Conservation (phyloP, 768 basidiomycete species). For the Mycena chlorophos region DNA sequence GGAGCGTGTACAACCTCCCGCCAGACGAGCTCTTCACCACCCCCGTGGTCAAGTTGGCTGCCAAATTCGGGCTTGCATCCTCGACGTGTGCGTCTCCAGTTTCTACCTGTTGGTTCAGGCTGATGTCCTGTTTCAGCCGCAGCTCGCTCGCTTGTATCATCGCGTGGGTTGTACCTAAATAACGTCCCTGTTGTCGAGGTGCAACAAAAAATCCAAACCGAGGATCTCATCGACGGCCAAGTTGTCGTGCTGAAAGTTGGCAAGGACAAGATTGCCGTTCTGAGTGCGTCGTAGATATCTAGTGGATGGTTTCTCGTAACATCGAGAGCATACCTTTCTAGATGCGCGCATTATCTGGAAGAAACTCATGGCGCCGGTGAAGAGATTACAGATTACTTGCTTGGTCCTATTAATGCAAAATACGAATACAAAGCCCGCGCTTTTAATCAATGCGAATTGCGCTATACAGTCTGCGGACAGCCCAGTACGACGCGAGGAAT, state of each 20-base stretch:
- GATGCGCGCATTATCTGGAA: neutral
- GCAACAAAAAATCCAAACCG: constrained; percentile 39
- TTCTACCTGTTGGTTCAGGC: neutral
- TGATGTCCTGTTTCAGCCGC: constrained; percentile 48
- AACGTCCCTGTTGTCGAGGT: constrained; percentile 54
- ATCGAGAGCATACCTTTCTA: too few relatives aligned
- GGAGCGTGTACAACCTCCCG: constrained; percentile 56
- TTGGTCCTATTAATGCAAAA: neutral
- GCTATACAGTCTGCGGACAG: constrained; percentile 79
- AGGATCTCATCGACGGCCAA: constrained; percentile 58
- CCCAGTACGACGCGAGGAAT: constrained; percentile 89
- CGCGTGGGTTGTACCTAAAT: constrained; percentile 76
- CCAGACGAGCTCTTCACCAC: constrained; percentile 52
- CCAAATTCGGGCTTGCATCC: constrained; percentile 53
- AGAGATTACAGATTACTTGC: neutral
- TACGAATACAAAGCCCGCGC: constrained; percentile 2
- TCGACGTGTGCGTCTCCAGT: constrained; percentile 58
- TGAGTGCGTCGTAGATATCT: constrained; percentile 49
- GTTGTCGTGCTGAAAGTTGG: constrained; percentile 72
- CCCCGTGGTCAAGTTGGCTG: constrained; percentile 62
- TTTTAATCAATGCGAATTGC: constrained; percentile 74
- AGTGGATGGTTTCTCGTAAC: too few relatives aligned
- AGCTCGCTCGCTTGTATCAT: constrained; percentile 58
- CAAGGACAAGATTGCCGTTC: constrained; percentile 65
- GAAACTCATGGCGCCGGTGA: neutral